Conservation (phyloP, 176 grass and related monocot species). For the Triticum monococcum region DNA sequence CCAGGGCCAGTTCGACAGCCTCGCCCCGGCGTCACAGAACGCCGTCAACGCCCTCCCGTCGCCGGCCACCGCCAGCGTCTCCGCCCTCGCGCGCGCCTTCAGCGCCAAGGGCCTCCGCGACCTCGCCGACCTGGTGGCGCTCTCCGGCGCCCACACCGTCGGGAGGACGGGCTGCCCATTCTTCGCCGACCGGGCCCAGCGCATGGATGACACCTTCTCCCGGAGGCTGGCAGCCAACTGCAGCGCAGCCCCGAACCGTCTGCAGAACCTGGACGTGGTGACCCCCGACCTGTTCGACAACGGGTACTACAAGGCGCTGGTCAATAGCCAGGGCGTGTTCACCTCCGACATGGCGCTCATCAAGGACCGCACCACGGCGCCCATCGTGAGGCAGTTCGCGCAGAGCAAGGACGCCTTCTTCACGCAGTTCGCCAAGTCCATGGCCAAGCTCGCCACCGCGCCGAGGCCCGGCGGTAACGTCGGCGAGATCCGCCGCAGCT, state of each 20-base stretch:
- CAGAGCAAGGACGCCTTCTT: conserved; percentile 37
- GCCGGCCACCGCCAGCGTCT: not conserved
- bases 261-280: conserved; percentile 16
- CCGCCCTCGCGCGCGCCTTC: not conserved
- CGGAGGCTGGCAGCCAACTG: conserved; percentile 19
- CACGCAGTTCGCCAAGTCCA: conserved; percentile 26
- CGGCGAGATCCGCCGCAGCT: conserved; percentile 37
- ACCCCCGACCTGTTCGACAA: conserved; percentile 38
- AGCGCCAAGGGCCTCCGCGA: conserved; percentile 5
- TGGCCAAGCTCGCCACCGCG: conserved; percentile 32
- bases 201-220: conserved; percentile 36
- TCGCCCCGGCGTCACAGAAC: not conserved
- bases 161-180: conserved; percentile 28
- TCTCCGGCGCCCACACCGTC: conserved; percentile 72
- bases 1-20: conserved; percentile 16
- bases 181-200: conserved; percentile 16
- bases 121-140: conserved; percentile 40
- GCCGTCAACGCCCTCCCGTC: not conserved
- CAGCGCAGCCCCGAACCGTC: not conserved
- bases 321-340: conserved; percentile 23
- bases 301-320: conserved; percentile 30
- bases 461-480: not conserved
- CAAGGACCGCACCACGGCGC: not conserved
- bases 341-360: conserved; percentile 43
- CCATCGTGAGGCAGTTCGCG: not conserved